Evolutionary conservation across 345 rosid genomes (phyloP).

Genomic region (Chamaenerion angustifolium): DNA sequence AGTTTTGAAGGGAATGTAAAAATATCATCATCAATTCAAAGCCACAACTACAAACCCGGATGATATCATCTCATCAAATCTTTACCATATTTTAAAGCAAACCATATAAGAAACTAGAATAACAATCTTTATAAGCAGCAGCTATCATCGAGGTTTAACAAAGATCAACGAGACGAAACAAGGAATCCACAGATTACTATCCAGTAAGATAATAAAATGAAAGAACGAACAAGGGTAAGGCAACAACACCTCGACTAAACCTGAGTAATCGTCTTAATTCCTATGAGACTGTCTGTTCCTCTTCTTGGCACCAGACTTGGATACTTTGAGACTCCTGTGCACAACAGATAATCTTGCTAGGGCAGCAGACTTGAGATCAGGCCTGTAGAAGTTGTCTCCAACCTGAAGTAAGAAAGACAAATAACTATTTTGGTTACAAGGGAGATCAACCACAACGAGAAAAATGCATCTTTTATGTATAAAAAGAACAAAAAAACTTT

Average conservation of each 20-base stretch:
- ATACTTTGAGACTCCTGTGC: slow-evolving; percentile 64
- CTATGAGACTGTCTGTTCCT: slow-evolving; percentile 58
- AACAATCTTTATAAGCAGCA: no score
- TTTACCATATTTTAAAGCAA: no score
- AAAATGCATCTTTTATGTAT: neutral
- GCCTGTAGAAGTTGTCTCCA: slow-evolving; percentile 73
- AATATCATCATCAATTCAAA: no score
- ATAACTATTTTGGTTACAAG: neutral
- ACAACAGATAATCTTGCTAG: slow-evolving; percentile 79
- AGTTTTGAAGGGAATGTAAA: no score
- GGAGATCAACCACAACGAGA: neutral
- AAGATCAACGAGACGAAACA: no score
- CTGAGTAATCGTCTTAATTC: slow-evolving; percentile 12
- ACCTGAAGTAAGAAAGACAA: slow-evolving; percentile 27
- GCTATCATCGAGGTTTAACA: no score
- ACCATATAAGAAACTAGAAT: no score
- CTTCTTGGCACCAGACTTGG: slow-evolving; percentile 89
- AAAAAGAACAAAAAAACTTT: no score
- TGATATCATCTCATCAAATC: no score
- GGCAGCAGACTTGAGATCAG: slow-evolving; percentile 76
- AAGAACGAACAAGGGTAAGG: neutral
- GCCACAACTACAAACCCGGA: no score
- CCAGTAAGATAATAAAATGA: neutral
- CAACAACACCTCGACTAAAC: neutral
- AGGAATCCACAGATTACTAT: no score